Conservation (phyloP, 805 yeast genomes). For the Kluyveromyces wickerhamii region DNA sequence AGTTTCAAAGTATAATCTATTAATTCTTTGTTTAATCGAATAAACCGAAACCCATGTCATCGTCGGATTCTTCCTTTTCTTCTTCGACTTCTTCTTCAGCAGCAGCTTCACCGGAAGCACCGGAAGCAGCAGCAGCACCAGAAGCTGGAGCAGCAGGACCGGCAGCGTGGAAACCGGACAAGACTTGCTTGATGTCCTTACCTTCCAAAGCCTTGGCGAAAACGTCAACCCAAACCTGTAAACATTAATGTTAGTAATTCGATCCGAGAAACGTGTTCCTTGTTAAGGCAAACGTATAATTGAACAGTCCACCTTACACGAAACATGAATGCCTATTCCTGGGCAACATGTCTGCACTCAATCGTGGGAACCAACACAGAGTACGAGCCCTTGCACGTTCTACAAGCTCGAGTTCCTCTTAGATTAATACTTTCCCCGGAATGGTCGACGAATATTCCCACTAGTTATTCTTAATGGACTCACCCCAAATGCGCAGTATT, state of each 20-base stretch:
- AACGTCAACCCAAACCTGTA: slow-evolving; percentile 65
- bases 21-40: slow-evolving; percentile 53
- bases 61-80: slow-evolving; percentile 59
- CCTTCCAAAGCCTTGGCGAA: slow-evolving; percentile 81
- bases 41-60: slow-evolving; percentile 90
- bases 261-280: no score
- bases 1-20: neutral
- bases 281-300: neutral
- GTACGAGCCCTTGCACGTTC: no score
- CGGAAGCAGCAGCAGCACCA: slow-evolving; percentile 39
- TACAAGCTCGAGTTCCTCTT: no score
- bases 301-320: no score
- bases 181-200: slow-evolving; percentile 65
- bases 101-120: slow-evolving; percentile 38
- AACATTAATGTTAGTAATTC: no score
- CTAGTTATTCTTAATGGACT: no score
- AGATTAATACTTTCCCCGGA: no score
- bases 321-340: no score
- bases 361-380: no score
- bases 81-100: slow-evolving; percentile 51
- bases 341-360: no score
- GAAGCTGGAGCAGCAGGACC: slow-evolving; percentile 39
- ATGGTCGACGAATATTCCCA: no score
- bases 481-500: no score
- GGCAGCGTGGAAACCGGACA: slow-evolving; percentile 46